Base-by-base conservation (phyloP, 2,329 filamentous ascomycete species). In the Mariannaea sp. region DNA sequence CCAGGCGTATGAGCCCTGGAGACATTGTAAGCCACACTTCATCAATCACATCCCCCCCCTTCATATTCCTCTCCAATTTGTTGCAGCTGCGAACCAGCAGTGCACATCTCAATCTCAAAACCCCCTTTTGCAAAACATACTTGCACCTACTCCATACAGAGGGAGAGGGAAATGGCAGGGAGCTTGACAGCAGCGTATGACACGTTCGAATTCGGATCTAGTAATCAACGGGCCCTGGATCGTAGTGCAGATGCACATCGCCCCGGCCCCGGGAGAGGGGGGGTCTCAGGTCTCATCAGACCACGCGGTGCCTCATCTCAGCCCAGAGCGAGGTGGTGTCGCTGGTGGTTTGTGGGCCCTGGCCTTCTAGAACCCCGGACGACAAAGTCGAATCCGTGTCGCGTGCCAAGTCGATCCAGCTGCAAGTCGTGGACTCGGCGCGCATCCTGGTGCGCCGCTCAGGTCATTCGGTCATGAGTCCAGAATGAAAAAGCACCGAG, bases 281-380 rank as follows among this genome's bases (percentile, higher is more conserved):
- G n/a, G n/a, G n/a, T n/a, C n/a, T n/a, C n/a, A n/a, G n/a, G 45
- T 38, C n/a, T 48, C 41, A 65, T 65, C 62, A 65, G 62, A 44
- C 62, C 62, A 65, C 58, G 52, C 19, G 29, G 41, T 44, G 39
- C 40, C 22, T 39, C 24, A 39, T 46, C 36, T 55, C 61, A 62
- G 55, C 27, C 49, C 51, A 51, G 53, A 35, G 35, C 49, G 30
- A 50, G 41, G 17, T 40, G 26, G 35, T 50, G 45, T 43, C 17
- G 38, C n/a, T 36, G 41, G 30, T 53, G 51, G 51, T 43, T 38
- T 42, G 38, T 49, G 46, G 46, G 10, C 24, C 7, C 19, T 20
- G 35, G 35, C 7, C 3, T 22, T 5, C 5, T 39, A 19, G 30
- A 24, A 20, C 33, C 38, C 47, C 44, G 27, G 35, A 22, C n/a